Conservation (phyloP, 805 yeast species). For the Vanderwaltozyma tropicalis region DNA sequence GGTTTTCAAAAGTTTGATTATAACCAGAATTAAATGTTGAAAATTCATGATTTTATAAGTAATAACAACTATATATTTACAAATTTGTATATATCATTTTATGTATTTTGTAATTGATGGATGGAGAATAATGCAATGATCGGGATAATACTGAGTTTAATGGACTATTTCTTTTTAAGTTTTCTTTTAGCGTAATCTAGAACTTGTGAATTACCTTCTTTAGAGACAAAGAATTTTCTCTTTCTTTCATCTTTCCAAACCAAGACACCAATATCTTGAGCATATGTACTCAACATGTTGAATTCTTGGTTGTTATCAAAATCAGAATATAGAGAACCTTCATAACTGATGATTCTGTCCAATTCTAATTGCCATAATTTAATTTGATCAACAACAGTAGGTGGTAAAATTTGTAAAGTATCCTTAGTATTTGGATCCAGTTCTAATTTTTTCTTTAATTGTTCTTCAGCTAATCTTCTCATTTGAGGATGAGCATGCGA, state of each 20-base stretch:
- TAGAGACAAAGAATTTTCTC: slow-evolving; percentile 73
- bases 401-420: slow-evolving; percentile 62
- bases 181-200: slow-evolving; percentile 76
- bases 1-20: too few species aligned
- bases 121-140: not conserved
- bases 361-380: slow-evolving; percentile 92
- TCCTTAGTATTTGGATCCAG: slow-evolving; percentile 40
- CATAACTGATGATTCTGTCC: slow-evolving; percentile 79
- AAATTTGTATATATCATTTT: too few species aligned
- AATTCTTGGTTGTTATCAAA: slow-evolving; percentile 71
- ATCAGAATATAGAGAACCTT: slow-evolving; percentile 82
- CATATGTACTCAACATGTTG: slow-evolving; percentile 60
- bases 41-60: too few species aligned
- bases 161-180: slow-evolving; percentile 5
- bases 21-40: too few species aligned
- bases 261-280: slow-evolving; percentile 83
- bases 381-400: slow-evolving; percentile 95
- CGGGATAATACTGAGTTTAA: not conserved
- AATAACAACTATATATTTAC: too few species aligned
- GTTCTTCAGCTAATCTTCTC: slow-evolving; percentile 63
- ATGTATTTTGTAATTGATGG: not conserved
- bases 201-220: slow-evolving; percentile 80
- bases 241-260: slow-evolving; percentile 72
- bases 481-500: slow-evolving; percentile 92
- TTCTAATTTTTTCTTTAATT: slow-evolving; percentile 54